Percentiles rank a stretch among this genome's conserved stretches.
Evolutionary conservation across 108 stramenopile species (phyloP).

Genomic region (Skeletonema costatum): DNA sequence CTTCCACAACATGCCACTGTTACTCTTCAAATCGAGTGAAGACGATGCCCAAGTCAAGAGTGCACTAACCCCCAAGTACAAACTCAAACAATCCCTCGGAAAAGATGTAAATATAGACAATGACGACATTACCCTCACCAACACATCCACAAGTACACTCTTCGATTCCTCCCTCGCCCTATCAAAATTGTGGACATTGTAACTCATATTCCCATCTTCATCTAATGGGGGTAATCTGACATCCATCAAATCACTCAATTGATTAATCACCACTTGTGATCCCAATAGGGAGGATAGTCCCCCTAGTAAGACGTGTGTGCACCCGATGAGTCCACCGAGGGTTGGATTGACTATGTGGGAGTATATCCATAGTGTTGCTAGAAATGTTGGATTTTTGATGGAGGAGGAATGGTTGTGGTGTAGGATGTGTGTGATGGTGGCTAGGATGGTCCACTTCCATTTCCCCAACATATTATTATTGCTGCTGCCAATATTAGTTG

Average conservation of each 20-base stretch:
- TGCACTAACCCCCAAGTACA: not conserved
- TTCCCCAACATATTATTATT: not conserved
- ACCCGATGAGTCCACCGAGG: not conserved
- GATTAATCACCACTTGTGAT: not conserved
- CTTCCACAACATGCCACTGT: not conserved
- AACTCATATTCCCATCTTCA: not conserved
- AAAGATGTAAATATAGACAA: not conserved
- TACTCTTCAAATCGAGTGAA: not conserved
- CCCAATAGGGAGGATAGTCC: not conserved
- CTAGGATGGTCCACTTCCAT: conserved; percentile 1
- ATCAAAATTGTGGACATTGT: not conserved
- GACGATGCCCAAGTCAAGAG: not conserved
- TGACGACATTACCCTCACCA: conserved; percentile 3
- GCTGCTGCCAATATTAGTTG: not conserved
- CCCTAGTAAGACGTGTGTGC: not conserved
- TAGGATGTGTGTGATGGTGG: not conserved
- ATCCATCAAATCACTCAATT: not conserved
- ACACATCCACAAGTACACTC: not conserved
- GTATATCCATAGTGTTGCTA: conserved; percentile 1
- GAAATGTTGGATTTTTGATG: not conserved
- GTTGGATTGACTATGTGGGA: not conserved
- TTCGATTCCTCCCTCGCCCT: not conserved
- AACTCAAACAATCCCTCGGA: conserved; percentile 4
- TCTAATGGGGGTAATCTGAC: conserved; percentile 20
- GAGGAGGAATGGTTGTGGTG: not conserved